phyloP scores from a whole-genome alignment of 768 basidiomycete genomes.

The Boletales sp. region DNA sequence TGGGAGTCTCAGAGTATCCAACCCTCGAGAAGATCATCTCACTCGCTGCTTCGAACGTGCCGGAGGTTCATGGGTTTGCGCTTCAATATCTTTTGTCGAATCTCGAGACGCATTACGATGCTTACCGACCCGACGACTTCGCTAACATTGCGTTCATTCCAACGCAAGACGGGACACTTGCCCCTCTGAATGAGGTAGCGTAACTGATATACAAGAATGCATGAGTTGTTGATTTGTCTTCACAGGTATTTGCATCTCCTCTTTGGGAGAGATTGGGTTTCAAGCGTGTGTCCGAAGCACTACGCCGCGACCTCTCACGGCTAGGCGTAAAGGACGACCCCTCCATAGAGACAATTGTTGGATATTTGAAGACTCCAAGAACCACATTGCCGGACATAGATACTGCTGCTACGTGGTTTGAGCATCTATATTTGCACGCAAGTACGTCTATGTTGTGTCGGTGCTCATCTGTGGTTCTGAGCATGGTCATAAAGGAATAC shows the following conservation, averaged over 20 bases:
- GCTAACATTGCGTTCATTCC: constrained; percentile 10
- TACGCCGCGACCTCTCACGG: constrained; percentile 7
- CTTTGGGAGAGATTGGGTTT: constrained; percentile 11
- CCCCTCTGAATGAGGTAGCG: constrained; percentile 8
- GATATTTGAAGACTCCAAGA: background rate
- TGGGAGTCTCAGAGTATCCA: constrained; percentile 3
- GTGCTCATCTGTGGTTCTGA: constrained; percentile 1
- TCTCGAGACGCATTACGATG: constrained; percentile 5
- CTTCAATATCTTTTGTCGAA: constrained; percentile 12
- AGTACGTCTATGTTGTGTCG: constrained; percentile 1
- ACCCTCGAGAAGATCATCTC: constrained; percentile 4
- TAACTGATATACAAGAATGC: background rate
- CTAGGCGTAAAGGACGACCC: constrained; percentile 11
- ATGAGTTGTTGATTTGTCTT: background rate
- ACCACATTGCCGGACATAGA: background rate
- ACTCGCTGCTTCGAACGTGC: constrained; percentile 4
- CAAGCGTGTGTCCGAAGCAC: background rate
- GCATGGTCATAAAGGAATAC: constrained; percentile 1
- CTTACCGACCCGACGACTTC: constrained; percentile 12
- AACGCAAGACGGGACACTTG: constrained; percentile 4
- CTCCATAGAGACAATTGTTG: constrained; percentile 1
- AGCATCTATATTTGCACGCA: constrained; percentile 1
- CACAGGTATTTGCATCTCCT: constrained; percentile 6
- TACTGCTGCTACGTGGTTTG: constrained; percentile 7
- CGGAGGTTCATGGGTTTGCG: background rate